A percentile compares a stretch with the other conserved stretches of the same genome.
Evolutionary conservation across 805 yeast genomes (phyloP).

Genomic region (Lipomyces spencermartinsiae): DNA sequence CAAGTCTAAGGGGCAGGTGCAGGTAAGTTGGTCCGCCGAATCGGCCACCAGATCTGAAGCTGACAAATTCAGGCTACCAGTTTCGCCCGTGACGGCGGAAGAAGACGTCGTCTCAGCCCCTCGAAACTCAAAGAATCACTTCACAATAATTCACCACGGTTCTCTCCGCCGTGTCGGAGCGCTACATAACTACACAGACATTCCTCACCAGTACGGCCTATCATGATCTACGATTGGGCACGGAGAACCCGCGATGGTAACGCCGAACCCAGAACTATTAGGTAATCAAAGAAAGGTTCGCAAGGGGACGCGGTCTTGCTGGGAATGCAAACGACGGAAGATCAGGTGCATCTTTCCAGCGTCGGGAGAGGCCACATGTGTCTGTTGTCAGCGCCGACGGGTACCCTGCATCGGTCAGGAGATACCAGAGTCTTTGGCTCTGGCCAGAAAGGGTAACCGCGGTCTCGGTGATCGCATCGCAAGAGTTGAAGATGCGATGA

Average conservation of each 20-base stretch:
- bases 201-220: neutral
- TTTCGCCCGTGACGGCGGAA: conserved; percentile 1
- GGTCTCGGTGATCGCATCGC: conserved; percentile 3
- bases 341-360: conserved; percentile 3
- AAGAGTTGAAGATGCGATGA: neutral
- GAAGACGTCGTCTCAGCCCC: neutral
- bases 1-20: neutral
- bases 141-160: neutral
- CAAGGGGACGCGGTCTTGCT: neutral
- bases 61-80: neutral
- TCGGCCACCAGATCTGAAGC: neutral
- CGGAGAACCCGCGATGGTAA: neutral
- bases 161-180: neutral
- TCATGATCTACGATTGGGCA: neutral
- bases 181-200: neutral
- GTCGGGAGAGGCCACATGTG: conserved; percentile 3
- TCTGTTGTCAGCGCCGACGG: conserved; percentile 7
- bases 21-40: neutral
- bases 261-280: neutral
- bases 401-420: conserved; percentile 1
- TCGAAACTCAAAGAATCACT: neutral
- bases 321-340: conserved; percentile 6
- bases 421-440: neutral
- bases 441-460: neutral
- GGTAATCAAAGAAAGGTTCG: neutral